A percentile compares a stretch with the other conserved stretches of the same genome.
These are phyloP conservation scores for Suillus discolor DNA, from an alignment of 768 basidiomycete species.

Conservation along the genomic window DNA sequence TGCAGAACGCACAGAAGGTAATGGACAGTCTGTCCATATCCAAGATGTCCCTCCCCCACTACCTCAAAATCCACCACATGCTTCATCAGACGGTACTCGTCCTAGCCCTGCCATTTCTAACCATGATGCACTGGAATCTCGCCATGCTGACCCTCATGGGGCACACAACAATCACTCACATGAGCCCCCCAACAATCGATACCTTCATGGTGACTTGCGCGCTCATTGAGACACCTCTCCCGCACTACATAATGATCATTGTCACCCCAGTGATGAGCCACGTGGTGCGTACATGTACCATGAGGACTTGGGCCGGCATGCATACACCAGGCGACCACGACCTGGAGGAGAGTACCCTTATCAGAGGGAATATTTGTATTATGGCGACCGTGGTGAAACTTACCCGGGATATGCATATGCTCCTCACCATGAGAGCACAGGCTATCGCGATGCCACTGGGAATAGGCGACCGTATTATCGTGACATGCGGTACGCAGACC, in stretches of 20 bases:
- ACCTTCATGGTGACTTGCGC: background rate
- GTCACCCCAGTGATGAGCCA: background rate
- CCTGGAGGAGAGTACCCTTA: slow-evolving; percentile 1
- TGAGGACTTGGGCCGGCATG: background rate
- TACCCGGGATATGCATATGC: too few species aligned
- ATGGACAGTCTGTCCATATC: background rate
- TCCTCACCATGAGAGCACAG: background rate
- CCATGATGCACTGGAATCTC: background rate
- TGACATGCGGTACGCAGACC: background rate
- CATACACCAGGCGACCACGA: background rate
- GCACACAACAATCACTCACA: background rate
- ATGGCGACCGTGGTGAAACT: background rate
- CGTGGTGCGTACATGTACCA: background rate
- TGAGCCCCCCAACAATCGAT: background rate
- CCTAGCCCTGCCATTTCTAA: background rate
- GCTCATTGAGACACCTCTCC: background rate
- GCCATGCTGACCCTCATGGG: background rate
- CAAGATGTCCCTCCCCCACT: background rate
- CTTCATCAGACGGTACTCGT: background rate
- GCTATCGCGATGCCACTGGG: background rate
- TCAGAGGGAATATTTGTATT: background rate
- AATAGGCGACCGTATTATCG: background rate
- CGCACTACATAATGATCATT: background rate
- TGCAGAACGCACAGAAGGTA: background rate
- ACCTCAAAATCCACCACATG: background rate